These are phyloP conservation scores for Emiliania huxleyi DNA, from an alignment of 78 protist species.

Conservation along the genomic window DNA sequence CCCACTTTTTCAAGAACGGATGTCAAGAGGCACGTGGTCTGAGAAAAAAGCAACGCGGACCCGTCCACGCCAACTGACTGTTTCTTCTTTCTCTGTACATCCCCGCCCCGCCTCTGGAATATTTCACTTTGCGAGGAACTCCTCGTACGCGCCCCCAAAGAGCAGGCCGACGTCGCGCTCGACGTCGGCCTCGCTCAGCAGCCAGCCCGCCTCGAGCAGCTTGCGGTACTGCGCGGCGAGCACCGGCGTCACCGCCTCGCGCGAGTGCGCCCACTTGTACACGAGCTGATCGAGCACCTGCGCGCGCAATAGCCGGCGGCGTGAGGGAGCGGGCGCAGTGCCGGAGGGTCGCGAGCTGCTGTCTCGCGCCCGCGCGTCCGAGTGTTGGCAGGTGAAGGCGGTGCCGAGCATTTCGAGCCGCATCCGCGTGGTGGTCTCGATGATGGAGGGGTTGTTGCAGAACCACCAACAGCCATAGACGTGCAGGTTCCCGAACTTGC, in stretches of 20 bases:
- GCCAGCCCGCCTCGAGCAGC: neutral
- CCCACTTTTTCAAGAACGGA: too few species aligned
- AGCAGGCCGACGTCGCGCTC: neutral
- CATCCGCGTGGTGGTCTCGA: neutral
- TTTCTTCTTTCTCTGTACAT: too few species aligned
- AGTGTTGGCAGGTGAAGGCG: constrained; percentile 16
- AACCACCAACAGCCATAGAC: constrained; percentile 36
- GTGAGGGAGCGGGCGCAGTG: too few species aligned
- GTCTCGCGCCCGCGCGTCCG: constrained; percentile 5
- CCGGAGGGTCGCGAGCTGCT: too few species aligned
- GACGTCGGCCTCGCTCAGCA: neutral
- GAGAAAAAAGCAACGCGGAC: too few species aligned
- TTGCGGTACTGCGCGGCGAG: neutral
- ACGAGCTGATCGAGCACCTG: constrained; percentile 30
- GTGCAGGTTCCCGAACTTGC: constrained; percentile 27
- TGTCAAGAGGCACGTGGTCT: too few species aligned
- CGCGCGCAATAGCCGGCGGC: too few species aligned
- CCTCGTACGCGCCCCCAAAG: neutral
- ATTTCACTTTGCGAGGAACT: neutral
- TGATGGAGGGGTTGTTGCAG: constrained; percentile 31
- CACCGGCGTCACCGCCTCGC: neutral
- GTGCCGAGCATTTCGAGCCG: constrained; percentile 27
- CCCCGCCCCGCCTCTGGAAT: too few species aligned
- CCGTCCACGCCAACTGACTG: too few species aligned
- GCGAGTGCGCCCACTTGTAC: constrained; percentile 17